A percentile compares a stretch with the other conserved stretches of the same genome.
Conservation (phyloP, 495 filamentous ascomycete genomes). For the Penicillium odoratum region DNA sequence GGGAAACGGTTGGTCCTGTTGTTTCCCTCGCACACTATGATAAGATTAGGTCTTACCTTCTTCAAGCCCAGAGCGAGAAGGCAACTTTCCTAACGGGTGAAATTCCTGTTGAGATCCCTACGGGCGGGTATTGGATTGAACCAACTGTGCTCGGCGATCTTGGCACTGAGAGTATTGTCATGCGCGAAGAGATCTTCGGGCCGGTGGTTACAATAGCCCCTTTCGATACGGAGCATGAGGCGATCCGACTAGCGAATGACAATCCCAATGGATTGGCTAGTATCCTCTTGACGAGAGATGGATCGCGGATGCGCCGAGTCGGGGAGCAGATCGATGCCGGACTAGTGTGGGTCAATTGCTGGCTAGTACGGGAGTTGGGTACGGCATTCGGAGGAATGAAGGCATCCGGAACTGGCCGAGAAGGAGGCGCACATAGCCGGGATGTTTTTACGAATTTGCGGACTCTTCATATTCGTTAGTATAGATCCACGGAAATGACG, state of each 20-base stretch:
- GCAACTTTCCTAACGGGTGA: conserved; percentile 13
- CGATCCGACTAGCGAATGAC: conserved; percentile 49
- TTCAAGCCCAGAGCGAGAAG: conserved; percentile 11
- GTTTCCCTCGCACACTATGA: conserved; percentile 18
- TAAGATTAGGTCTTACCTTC: conserved; percentile 18
- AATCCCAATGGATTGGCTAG: conserved; percentile 41
- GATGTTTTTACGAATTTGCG: conserved; percentile 23
- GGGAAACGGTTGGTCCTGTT: conserved; percentile 18
- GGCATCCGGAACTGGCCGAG: conserved; percentile 19
- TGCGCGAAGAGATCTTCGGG: conserved; percentile 55
- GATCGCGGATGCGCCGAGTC: conserved; percentile 16
- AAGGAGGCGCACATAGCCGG: conserved; percentile 20
- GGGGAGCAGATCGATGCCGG: conserved; percentile 21
- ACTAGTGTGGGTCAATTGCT: conserved; percentile 24
- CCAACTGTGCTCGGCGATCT: conserved; percentile 47
- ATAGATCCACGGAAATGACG: neutral
- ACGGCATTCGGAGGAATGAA: conserved; percentile 27
- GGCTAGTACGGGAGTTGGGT: conserved; percentile 18
- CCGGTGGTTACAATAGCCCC: conserved; percentile 48
- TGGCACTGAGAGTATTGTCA: conserved; percentile 21
- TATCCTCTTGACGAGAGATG: conserved; percentile 19
- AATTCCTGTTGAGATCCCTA: conserved; percentile 8
- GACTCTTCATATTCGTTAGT: conserved; percentile 20
- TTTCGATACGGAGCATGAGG: conserved; percentile 57
- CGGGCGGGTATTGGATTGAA: conserved; percentile 42